Evolutionary conservation across 768 basidiomycete species (phyloP).

Genomic region (Hypholoma fasciculare): DNA sequence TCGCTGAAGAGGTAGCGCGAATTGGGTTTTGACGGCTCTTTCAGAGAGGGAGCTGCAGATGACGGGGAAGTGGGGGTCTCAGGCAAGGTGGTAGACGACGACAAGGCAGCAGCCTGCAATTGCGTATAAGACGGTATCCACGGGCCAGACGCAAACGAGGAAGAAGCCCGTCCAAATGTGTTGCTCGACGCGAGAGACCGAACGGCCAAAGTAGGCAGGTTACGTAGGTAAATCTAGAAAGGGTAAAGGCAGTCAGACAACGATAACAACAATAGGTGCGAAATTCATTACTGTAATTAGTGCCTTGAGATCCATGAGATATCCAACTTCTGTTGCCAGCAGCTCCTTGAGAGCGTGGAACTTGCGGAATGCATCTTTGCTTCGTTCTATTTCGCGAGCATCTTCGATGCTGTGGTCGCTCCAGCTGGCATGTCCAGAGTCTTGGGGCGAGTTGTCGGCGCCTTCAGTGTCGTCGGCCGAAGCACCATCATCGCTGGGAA

Average conservation of each 20-base stretch:
- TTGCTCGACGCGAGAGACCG: slow-evolving; percentile 36
- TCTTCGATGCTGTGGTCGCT: slow-evolving; percentile 28
- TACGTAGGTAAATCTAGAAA: slow-evolving; percentile 63
- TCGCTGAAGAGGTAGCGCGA: slow-evolving; percentile 56
- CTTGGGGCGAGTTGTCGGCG: slow-evolving; percentile 18
- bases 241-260: slow-evolving; percentile 4
- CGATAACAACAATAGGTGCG: not conserved
- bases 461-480: slow-evolving; percentile 10
- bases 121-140: slow-evolving; percentile 45
- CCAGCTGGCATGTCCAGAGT: slow-evolving; percentile 24
- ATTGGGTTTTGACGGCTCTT: slow-evolving; percentile 29
- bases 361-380: slow-evolving; percentile 48
- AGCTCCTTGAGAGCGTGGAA: slow-evolving; percentile 85
- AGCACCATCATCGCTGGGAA: slow-evolving; percentile 15
- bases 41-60: slow-evolving; percentile 16
- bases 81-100: slow-evolving; percentile 25
- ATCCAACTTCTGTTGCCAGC: slow-evolving; percentile 81
- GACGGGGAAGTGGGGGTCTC: slow-evolving; percentile 21
- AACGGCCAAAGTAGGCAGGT: slow-evolving; percentile 48
- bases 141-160: slow-evolving; percentile 43
- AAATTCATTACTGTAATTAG: slow-evolving; percentile 60
- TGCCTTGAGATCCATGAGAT: slow-evolving; percentile 74
- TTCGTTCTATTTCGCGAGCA: slow-evolving; percentile 29
- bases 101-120: slow-evolving; percentile 28
- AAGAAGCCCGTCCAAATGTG: slow-evolving; percentile 39